Conservation (phyloP, 116 monocot species). For the Trichopus zeylanicus region DNA sequence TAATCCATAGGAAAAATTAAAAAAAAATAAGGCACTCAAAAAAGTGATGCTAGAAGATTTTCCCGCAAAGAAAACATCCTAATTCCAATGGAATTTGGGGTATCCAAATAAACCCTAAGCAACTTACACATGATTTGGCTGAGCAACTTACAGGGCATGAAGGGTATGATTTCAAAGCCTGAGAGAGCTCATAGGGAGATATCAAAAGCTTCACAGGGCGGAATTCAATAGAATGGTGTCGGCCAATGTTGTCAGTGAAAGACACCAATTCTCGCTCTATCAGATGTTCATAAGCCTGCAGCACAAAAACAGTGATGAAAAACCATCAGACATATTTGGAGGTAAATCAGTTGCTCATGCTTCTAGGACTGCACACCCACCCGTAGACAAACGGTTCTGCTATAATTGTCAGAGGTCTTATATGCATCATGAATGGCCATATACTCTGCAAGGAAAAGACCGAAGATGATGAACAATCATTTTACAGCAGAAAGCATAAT, state of each 20-base stretch:
- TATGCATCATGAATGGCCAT: slow-evolving; percentile 75
- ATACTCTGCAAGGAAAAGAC: slow-evolving; percentile 49
- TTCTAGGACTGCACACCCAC: slow-evolving; percentile 25
- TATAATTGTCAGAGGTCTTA: slow-evolving; percentile 70
- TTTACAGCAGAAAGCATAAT: background rate
- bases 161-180: slow-evolving; percentile 55
- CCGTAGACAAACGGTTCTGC: slow-evolving; percentile 51
- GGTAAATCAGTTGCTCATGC: background rate
- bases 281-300: slow-evolving; percentile 94
- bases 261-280: slow-evolving; percentile 59
- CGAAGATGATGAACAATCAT: slow-evolving; percentile 1
- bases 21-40: no score
- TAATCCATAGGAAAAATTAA: no score
- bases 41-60: no score
- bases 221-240: slow-evolving; percentile 55
- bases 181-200: slow-evolving; percentile 59
- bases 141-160: slow-evolving; percentile 71
- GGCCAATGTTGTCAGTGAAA: slow-evolving; percentile 43
- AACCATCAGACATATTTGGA: background rate
- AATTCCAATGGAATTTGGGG: no score
- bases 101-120: background rate
- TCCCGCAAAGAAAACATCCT: no score
- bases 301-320: background rate
- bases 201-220: slow-evolving; percentile 72
- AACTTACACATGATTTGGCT: background rate